Base-by-base conservation (phyloP, 495 filamentous ascomycete species). In the Annulohypoxylon nitens region DNA sequence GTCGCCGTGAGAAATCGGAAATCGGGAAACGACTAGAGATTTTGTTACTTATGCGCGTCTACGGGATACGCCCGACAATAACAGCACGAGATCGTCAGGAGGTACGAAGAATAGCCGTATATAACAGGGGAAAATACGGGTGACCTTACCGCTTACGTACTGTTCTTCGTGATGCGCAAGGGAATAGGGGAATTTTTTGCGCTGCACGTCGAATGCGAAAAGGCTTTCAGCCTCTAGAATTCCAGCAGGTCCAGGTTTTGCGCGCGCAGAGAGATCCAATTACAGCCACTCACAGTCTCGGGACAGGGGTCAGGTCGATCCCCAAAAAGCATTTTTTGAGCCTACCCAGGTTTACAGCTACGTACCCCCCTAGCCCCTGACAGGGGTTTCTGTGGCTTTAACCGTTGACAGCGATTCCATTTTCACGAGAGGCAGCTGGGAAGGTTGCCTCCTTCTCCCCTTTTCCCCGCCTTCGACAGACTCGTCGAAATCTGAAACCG, bases 401-500 rank as follows among this genome's bases (percentile, higher is more conserved):
- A 57, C 47, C 50, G 50, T 33, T 41, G 34, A 41, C 47, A 33
- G 50, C 26, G 8, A 9, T 23, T 23, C 36, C 51, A 70, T 64
- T 67, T 67, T 75, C 67, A 63, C 63, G 58, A 71, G 68, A 75
- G 67, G 72, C 51, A 64, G 60, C 53, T 30, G 30, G 30, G 3
- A 6, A 30, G 30, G 30, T 30, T 30, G 30, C 68, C 54, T 62
- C 53, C 53, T 55, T 33, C 33, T 37, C 48, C 48, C 20, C 48
- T 53, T 26, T 54, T 39, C 60, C 47, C 65, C 61, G 48, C 65
- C 61, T 57, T 61, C 65, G 45, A 62, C 23, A 47, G 43, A 50
- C 63, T 64, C 43, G 64, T 60, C 23, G 59, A 64, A 65, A 30
- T 61, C 20, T 75, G 73, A 75, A 75, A 75, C 73, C 2, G 30